phyloP scores from a whole-genome alignment of 768 basidiomycete genomes.

The Termitomyces sp. region DNA sequence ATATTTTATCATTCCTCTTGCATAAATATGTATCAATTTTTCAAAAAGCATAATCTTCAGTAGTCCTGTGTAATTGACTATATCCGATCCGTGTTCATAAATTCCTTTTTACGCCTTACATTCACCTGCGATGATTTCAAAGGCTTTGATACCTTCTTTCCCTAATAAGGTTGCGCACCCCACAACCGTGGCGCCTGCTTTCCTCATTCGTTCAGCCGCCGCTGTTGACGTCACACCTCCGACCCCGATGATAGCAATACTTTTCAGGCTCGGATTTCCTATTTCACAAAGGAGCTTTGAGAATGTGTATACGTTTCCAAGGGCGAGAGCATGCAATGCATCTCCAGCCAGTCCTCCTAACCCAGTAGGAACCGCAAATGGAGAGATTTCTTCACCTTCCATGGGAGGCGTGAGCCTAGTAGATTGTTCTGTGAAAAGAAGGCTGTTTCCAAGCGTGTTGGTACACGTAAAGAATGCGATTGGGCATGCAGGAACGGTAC shows the following conservation, averaged over 20 bases:
- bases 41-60: neutral
- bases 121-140: constrained; percentile 33
- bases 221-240: constrained; percentile 69
- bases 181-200: constrained; percentile 68
- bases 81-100: neutral
- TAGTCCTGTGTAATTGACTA: neutral
- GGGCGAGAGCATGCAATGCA: constrained; percentile 63
- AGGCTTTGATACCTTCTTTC: constrained; percentile 46
- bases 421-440: constrained; percentile 56
- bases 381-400: constrained; percentile 5
- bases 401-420: neutral
- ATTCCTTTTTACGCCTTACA: neutral
- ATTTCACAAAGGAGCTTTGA: constrained; percentile 39
- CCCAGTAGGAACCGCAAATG: constrained; percentile 57
- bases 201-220: constrained; percentile 62
- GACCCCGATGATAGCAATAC: constrained; percentile 68
- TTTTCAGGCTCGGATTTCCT: constrained; percentile 30
- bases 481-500: constrained; percentile 23
- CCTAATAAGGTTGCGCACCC: constrained; percentile 53
- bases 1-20: constrained; percentile 1
- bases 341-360: constrained; percentile 78
- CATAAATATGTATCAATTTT: constrained; percentile 4
- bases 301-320: constrained; percentile 74
- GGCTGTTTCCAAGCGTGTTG: constrained; percentile 70
- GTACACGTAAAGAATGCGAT: constrained; percentile 76